Conservation (phyloP, 2,329 filamentous ascomycete genomes). For the Xylaria hypoxylon region DNA sequence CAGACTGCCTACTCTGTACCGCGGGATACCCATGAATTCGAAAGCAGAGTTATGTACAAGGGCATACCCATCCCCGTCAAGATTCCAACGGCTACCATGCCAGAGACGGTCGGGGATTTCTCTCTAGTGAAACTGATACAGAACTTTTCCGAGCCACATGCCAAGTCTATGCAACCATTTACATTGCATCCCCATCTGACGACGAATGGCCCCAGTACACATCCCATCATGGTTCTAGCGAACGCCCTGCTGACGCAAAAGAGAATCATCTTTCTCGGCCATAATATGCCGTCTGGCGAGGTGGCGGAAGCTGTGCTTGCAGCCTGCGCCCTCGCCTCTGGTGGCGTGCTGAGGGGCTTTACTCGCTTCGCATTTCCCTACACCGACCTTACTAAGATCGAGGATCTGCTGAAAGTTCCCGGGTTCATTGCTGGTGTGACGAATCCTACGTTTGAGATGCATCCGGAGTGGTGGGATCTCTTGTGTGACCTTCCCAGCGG, state of each 20-base stretch:
- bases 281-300: conserved; percentile 94
- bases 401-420: conserved; percentile 93
- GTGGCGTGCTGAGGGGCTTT: conserved; percentile 91
- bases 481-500: conserved; percentile 93
- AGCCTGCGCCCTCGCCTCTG: conserved; percentile 93
- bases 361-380: conserved; percentile 97
- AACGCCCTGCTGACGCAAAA: conserved; percentile 98
- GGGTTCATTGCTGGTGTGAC: conserved; percentile 98
- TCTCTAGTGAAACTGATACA: conserved; percentile 97
- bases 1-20: conserved; percentile 79
- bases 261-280: conserved; percentile 92
- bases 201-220: conserved; percentile 87
- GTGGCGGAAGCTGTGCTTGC: conserved; percentile 98
- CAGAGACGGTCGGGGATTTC: conserved; percentile 97
- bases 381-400: conserved; percentile 96
- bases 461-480: conserved; percentile 98
- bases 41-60: conserved; percentile 95
- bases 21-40: conserved; percentile 96
- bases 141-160: conserved; percentile 86
- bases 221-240: conserved; percentile 93
- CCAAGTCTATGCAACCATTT: conserved; percentile 87
- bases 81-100: conserved; percentile 90
- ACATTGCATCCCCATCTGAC: conserved; percentile 90
- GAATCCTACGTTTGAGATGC: conserved; percentile 94
- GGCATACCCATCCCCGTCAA: conserved; percentile 97